A percentile compares a stretch with the other conserved stretches of the same genome.
These are phyloP conservation scores for Mycosphaerella sp. DNA, from an alignment of 2,329 filamentous ascomycete genomes.

Conservation along the genomic window DNA sequence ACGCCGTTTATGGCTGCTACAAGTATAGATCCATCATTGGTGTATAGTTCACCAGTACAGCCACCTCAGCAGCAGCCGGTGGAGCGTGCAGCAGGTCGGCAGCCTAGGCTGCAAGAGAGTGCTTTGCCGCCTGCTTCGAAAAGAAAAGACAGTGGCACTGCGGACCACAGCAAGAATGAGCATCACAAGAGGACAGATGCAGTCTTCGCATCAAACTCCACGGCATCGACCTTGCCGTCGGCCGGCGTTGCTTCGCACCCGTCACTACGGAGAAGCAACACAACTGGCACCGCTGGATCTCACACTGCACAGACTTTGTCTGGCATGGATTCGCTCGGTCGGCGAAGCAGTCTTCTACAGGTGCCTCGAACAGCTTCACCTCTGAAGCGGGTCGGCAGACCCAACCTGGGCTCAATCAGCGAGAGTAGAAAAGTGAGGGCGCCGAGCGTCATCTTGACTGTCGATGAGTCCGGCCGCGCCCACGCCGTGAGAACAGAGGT, in stretches of 20 bases:
- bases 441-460: slow-evolving; percentile 38
- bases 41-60: slow-evolving; percentile 33
- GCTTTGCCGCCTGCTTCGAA: slow-evolving; percentile 11
- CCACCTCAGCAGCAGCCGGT: slow-evolving; percentile 10
- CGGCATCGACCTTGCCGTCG: slow-evolving; percentile 13
- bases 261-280: slow-evolving; percentile 42
- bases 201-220: slow-evolving; percentile 34
- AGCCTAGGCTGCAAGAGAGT: slow-evolving; percentile 28
- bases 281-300: slow-evolving; percentile 33
- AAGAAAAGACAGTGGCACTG: slow-evolving; percentile 28
- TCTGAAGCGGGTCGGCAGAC: slow-evolving; percentile 39
- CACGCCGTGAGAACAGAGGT: slow-evolving; percentile 32
- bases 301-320: slow-evolving; percentile 23
- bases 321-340: slow-evolving; percentile 24
- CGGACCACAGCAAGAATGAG: slow-evolving; percentile 19
- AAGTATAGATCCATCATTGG: slow-evolving; percentile 45
- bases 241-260: slow-evolving; percentile 5
- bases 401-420: slow-evolving; percentile 41
- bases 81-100: slow-evolving; percentile 13
- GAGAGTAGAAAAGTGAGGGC: slow-evolving; percentile 37
- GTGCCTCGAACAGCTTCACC: slow-evolving; percentile 43
- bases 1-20: slow-evolving; percentile 29
- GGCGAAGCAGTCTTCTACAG: slow-evolving; percentile 29
- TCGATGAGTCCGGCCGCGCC: slow-evolving; percentile 44
- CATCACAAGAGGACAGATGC: slow-evolving; percentile 37